phyloP scores from a whole-genome alignment of 345 rosid genomes.

The Iberis pinnata region DNA sequence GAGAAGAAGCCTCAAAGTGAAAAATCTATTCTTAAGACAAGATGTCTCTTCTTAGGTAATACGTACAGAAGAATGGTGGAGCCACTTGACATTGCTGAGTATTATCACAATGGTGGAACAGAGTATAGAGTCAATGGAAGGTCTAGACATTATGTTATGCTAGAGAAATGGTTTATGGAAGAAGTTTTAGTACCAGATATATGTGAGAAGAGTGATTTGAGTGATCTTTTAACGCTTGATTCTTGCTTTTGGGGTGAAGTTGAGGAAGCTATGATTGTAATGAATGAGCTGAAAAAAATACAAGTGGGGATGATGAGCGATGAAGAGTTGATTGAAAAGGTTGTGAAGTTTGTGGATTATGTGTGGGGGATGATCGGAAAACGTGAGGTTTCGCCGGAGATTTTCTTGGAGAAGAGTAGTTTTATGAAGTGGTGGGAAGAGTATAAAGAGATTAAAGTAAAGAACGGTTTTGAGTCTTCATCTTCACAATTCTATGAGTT shows the following conservation, averaged over 20 bases:
- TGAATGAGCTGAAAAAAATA: constrained; percentile 15
- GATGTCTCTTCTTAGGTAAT: constrained; percentile 43
- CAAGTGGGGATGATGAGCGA: neutral
- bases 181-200: neutral
- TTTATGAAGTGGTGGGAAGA: constrained; percentile 67
- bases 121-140: constrained; percentile 40
- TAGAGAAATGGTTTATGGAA: constrained; percentile 43
- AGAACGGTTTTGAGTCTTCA: constrained; percentile 1
- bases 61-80: constrained; percentile 63
- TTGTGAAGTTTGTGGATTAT: constrained; percentile 35
- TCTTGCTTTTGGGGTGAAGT: constrained; percentile 84
- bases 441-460: constrained; percentile 29
- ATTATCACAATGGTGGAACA: constrained; percentile 27
- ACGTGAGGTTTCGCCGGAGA: constrained; percentile 55
- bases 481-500: constrained; percentile 27
- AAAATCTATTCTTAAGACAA: constrained; percentile 11
- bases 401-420: constrained; percentile 50
- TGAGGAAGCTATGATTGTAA: constrained; percentile 46
- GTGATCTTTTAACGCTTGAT: constrained; percentile 37
- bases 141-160: constrained; percentile 37
- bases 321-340: neutral
- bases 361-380: constrained; percentile 34
- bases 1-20: constrained; percentile 50
- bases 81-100: constrained; percentile 74
- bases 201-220: constrained; percentile 22